Evolutionary conservation across 2,329 filamentous ascomycete genomes (phyloP).

Genomic region (Paraphoma chrysanthemicola): DNA sequence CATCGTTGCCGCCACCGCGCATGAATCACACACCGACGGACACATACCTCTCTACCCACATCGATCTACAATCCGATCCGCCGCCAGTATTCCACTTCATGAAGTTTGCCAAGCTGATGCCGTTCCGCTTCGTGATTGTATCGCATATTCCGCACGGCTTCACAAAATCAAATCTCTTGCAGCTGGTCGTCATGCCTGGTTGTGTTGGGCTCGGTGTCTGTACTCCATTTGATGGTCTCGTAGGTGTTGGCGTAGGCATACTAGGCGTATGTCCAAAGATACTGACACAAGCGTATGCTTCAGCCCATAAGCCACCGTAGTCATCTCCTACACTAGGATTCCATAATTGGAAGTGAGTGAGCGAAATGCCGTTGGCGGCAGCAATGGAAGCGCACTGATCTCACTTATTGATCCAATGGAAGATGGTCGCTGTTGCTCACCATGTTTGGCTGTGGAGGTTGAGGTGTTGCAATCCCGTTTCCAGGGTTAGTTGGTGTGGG

Average conservation of each 20-base stretch:
- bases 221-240: conserved; percentile 7
- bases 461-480: not conserved
- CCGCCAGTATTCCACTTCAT: conserved; percentile 18
- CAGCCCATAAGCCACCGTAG: not conserved
- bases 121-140: conserved; percentile 3
- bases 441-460: not conserved
- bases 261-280: conserved; percentile 1
- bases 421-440: not conserved
- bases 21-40: conserved; percentile 8
- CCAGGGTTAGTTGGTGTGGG: not conserved
- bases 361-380: not conserved
- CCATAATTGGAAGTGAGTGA: not conserved
- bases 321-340: not conserved
- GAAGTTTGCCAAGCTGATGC: conserved; percentile 11
- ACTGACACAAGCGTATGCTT: not conserved
- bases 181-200: conserved; percentile 9
- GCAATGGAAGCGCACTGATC: not conserved
- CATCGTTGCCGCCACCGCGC: too few relatives aligned
- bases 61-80: conserved; percentile 4
- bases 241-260: conserved; percentile 4
- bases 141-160: conserved; percentile 3
- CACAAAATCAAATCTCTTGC: conserved; percentile 10
- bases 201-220: conserved; percentile 8
- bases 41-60: conserved; percentile 14
- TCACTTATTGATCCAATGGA: not conserved